These are phyloP conservation scores for Cystobasidium tubakii DNA, from an alignment of 768 basidiomycete genomes.

Conservation along the genomic window DNA sequence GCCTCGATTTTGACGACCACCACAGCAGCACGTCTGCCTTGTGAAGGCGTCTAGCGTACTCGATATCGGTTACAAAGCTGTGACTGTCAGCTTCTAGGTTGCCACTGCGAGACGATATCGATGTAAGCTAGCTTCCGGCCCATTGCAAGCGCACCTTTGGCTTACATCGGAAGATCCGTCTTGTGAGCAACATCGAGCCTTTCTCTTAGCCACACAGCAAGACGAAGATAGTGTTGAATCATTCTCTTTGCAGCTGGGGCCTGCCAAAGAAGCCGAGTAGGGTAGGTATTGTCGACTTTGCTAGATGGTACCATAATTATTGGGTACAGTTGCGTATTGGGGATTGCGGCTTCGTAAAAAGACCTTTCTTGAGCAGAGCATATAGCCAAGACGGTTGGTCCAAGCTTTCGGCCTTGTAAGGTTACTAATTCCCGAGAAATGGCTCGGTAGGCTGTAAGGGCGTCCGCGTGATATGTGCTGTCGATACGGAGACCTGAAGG, in stretches of 20 bases:
- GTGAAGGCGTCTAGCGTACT: constrained; percentile 76
- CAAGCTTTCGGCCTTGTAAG: constrained; percentile 62
- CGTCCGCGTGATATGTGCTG: constrained; percentile 70
- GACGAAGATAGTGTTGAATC: constrained; percentile 69
- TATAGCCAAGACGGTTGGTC: constrained; percentile 62
- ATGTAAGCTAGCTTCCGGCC: background rate
- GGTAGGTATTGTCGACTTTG: constrained; percentile 59
- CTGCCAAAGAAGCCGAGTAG: constrained; percentile 84
- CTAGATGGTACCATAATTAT: constrained; percentile 70
- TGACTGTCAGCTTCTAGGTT: constrained; percentile 87
- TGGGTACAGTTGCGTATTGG: constrained; percentile 66
- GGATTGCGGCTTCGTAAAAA: constrained; percentile 69
- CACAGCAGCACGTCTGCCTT: constrained; percentile 87
- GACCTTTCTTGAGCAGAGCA: constrained; percentile 77
- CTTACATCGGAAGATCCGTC: constrained; percentile 67
- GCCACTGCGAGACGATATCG: constrained; percentile 54
- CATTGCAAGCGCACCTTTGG: background rate
- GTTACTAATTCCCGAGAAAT: constrained; percentile 79
- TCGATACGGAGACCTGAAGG: constrained; percentile 53
- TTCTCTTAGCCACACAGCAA: constrained; percentile 73
- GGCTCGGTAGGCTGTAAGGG: constrained; percentile 72
- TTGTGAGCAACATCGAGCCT: constrained; percentile 75
- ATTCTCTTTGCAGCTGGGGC: constrained; percentile 72
- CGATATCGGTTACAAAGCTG: constrained; percentile 78
- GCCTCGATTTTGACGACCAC: constrained; percentile 86